Evolutionary conservation across 352 stramenopile species (phyloP).

Genomic region (Globisporangium middletonii): DNA sequence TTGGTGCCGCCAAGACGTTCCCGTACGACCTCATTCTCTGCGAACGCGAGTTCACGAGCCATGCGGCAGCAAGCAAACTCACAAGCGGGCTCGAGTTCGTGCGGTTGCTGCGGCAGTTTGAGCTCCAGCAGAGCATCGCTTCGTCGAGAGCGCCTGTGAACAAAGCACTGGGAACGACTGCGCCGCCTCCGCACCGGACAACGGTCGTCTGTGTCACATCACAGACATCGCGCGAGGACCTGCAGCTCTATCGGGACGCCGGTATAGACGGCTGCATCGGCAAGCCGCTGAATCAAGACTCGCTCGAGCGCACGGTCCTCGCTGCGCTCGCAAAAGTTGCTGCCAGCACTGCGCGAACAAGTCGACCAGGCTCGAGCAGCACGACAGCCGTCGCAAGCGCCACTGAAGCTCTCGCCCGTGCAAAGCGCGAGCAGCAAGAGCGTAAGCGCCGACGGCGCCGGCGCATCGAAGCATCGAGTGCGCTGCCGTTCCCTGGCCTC

Average conservation of each 20-base stretch:
- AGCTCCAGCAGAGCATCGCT: slow-evolving; percentile 51
- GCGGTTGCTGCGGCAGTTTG: slow-evolving; percentile 66
- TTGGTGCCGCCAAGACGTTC: slow-evolving; percentile 40
- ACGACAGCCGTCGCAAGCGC: slow-evolving; percentile 23
- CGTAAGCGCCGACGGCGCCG: slow-evolving; percentile 26
- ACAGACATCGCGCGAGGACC: slow-evolving; percentile 52
- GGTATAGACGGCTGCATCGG: slow-evolving; percentile 91
- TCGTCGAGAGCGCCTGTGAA: slow-evolving; percentile 4
- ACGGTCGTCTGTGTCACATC: slow-evolving; percentile 74
- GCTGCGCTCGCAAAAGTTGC: slow-evolving; percentile 49
- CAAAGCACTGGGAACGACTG: background rate
- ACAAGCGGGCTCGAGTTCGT: slow-evolving; percentile 76
- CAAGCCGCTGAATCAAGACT: slow-evolving; percentile 64
- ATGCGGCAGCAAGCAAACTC: background rate
- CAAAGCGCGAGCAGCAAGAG: slow-evolving; percentile 35
- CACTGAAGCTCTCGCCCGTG: slow-evolving; percentile 32
- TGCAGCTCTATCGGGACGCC: slow-evolving; percentile 83
- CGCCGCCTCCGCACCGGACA: slow-evolving; percentile 16
- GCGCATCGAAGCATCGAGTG: slow-evolving; percentile 33
- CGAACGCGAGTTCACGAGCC: slow-evolving; percentile 46
- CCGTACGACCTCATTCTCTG: slow-evolving; percentile 84
- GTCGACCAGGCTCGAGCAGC: background rate
- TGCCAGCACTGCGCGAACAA: background rate
- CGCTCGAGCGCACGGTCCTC: slow-evolving; percentile 72
- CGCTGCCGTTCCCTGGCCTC: slow-evolving; percentile 39